Evolutionary conservation across 805 yeast genomes (phyloP), one percentile per base, ranked within the genome.

Genomic region (Saccharomycopsis sp.): DNA sequence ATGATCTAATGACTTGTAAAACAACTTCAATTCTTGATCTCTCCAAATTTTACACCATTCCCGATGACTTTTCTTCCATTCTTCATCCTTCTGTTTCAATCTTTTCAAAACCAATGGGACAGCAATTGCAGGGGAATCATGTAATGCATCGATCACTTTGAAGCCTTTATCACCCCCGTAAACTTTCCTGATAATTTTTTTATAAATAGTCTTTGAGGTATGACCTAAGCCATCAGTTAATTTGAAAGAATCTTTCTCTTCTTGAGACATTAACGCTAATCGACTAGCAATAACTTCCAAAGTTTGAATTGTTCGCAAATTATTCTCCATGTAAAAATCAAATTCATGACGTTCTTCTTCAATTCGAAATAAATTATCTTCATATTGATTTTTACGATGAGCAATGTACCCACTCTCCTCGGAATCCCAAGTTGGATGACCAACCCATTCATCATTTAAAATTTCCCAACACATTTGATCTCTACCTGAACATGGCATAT

Each of bases 371-470:
- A 93, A 66, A 40, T 93, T 85, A 62, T 93, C 99, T 64, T 93
- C 99, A 61, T 90, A 93, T 66, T 93, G 98, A 60, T 93, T 93
- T 64, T 93, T 93, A 53, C 97, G 78, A 62, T 93, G 99, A n/a
- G 98, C 96, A 60, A 93, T 89, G 57, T 90, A 93, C 0, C 98
- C 99, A 9, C 96, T 85, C 62, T 93, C 99, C 62, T 93, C 99
- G 0, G 97, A 90, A 3, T 97, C 98, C 99, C 99, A 93, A n/a
- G 96, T 94, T 19, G 99, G 99, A 64, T 93, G 97, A 4, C 97
- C 96, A 28, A 93, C 97, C 97, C 97, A 93, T 64, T 90, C 97
- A 62, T 93, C 98, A 63, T 93, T 93, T 55, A 93, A 72, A 13
- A 93, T 96, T 59, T 90, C 97, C 97, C 97, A 90, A 61, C 98